Conservation (phyloP, 2,329 filamentous ascomycete species). For the Aspergillus bombycis region DNA sequence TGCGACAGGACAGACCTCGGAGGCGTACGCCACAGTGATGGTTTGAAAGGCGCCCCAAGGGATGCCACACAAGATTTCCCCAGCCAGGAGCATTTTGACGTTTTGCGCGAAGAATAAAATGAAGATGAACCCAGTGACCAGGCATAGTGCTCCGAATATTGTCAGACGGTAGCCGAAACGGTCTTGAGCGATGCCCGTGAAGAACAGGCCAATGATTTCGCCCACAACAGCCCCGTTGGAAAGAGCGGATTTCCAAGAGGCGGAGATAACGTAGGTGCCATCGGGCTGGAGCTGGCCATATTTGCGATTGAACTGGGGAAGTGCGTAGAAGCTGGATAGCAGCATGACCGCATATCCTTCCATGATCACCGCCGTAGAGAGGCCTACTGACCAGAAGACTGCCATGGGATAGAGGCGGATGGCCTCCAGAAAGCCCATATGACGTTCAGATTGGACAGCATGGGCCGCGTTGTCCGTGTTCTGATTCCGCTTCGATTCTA, state of each 20-base stretch:
- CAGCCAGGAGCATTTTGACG: constrained; percentile 38
- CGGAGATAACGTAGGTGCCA: constrained; percentile 24
- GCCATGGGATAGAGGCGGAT: constrained; percentile 29
- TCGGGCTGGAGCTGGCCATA: constrained; percentile 24
- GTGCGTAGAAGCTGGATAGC: constrained; percentile 24
- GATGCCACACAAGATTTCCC: constrained; percentile 44
- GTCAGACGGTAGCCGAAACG: constrained; percentile 33
- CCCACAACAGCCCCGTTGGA: constrained; percentile 11
- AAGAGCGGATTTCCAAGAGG: constrained; percentile 32
- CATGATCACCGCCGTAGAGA: constrained; percentile 32
- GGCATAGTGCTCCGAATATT: constrained; percentile 13
- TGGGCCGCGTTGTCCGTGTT: too few relatives aligned
- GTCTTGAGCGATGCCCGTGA: constrained; percentile 27
- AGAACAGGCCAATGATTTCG: constrained; percentile 23
- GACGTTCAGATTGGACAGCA: constrained; percentile 16
- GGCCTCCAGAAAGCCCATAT: constrained; percentile 27
- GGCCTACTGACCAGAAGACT: constrained; percentile 25
- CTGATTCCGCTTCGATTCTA: too few relatives aligned
- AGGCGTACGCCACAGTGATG: constrained; percentile 26
- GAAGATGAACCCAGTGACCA: constrained; percentile 35
- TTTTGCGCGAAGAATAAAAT: constrained; percentile 46
- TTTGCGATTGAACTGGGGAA: constrained; percentile 26
- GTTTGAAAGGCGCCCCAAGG: constrained; percentile 43
- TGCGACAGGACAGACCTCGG: constrained; percentile 33
- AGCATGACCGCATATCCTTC: constrained; percentile 29